Conservation (phyloP, 768 basidiomycete species). For the Artomyces pyxidatus region DNA sequence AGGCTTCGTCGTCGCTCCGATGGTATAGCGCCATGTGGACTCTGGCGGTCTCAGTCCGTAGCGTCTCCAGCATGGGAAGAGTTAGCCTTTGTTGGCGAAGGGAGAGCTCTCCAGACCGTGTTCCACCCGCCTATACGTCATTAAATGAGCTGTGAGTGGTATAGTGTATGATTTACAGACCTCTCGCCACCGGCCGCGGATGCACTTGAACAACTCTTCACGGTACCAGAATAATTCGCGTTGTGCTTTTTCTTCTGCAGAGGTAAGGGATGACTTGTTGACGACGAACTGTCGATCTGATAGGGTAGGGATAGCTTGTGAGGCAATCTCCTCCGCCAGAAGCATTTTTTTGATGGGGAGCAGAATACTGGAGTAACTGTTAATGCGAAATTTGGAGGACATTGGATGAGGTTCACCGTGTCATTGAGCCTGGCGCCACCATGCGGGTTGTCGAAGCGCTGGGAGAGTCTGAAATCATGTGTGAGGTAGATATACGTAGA, state of each 20-base stretch:
- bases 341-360: constrained; percentile 67
- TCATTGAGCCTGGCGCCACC: constrained; percentile 84
- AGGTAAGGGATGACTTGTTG: constrained; percentile 56
- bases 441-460: constrained; percentile 40
- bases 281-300: constrained; percentile 91
- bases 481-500: background rate
- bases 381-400: background rate
- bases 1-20: constrained; percentile 9
- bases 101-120: constrained; percentile 66
- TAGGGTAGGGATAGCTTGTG: constrained; percentile 70
- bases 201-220: constrained; percentile 67
- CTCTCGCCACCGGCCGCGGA: constrained; percentile 81
- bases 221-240: constrained; percentile 94
- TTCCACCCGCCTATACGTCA: constrained; percentile 62
- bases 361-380: constrained; percentile 41
- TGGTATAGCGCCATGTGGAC: constrained; percentile 35
- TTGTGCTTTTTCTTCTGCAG: constrained; percentile 52
- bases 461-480: constrained; percentile 28
- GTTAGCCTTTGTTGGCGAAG: constrained; percentile 75
- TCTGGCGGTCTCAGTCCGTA: constrained; percentile 60
- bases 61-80: constrained; percentile 65
- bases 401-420: constrained; percentile 43
- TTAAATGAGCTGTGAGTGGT: background rate
- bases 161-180: constrained; percentile 31
- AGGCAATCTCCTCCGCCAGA: constrained; percentile 48